phyloP scores from a whole-genome alignment of 73 alveolate species.

The Paramecium bursaria region DNA sequence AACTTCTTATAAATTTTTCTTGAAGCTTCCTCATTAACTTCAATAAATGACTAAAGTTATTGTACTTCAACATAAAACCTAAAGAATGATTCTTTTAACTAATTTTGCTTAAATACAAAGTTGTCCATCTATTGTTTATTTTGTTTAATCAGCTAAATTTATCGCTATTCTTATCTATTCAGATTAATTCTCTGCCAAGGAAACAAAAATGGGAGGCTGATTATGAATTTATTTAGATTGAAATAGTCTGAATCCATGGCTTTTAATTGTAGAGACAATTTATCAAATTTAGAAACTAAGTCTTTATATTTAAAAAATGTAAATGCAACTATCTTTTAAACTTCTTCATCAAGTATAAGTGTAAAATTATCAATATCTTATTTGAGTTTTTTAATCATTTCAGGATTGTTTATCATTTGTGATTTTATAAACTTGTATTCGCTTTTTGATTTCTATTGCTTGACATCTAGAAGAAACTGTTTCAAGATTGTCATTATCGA shows the following conservation, averaged over 20 bases:
- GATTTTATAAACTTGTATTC: slow-evolving; percentile 17
- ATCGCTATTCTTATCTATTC: background rate
- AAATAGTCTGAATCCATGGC: too few relatives aligned
- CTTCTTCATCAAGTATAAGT: slow-evolving; percentile 10
- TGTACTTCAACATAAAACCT: slow-evolving; percentile 14
- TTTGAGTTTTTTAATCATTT: slow-evolving; percentile 6
- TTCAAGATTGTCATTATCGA: slow-evolving; percentile 30
- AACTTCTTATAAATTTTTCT: slow-evolving; percentile 46
- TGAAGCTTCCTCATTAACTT: slow-evolving; percentile 10
- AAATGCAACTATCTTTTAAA: slow-evolving; percentile 21
- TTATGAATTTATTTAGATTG: too few relatives aligned
- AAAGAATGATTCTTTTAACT: background rate
- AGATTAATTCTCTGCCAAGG: too few relatives aligned
- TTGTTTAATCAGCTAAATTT: slow-evolving; percentile 18
- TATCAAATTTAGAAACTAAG: background rate
- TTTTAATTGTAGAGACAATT: background rate
- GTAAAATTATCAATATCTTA: background rate
- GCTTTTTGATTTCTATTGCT: background rate
- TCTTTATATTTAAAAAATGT: background rate
- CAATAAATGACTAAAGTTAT: background rate
- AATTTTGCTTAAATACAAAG: background rate
- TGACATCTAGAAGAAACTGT: background rate
- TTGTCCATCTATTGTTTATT: slow-evolving; percentile 9
- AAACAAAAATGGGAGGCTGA: too few relatives aligned
- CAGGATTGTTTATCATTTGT: slow-evolving; percentile 20